Percentiles rank a stretch among this genome's conserved stretches.
These are phyloP conservation scores for Aspergillus sclerotioniger DNA, from an alignment of 495 filamentous ascomycete species.

Conservation along the genomic window DNA sequence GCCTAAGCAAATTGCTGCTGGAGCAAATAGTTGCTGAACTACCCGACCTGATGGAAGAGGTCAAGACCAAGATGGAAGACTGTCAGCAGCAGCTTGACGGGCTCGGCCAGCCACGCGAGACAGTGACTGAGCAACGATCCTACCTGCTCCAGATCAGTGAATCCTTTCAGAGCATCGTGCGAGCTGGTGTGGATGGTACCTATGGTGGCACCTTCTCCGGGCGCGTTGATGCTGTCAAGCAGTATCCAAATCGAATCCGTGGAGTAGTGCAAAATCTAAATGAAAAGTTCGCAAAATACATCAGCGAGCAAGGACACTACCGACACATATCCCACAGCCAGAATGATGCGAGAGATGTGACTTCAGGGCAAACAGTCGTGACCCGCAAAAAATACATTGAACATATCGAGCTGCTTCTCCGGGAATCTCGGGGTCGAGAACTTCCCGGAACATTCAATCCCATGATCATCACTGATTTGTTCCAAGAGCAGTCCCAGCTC, in stretches of 20 bases:
- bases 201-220: conserved; percentile 59
- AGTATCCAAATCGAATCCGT: conserved; percentile 55
- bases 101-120: conserved; percentile 51
- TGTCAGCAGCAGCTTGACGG: conserved; percentile 35
- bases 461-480: conserved; percentile 49
- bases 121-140: conserved; percentile 45
- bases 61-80: conserved; percentile 37
- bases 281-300: conserved; percentile 47
- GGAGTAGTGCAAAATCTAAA: conserved; percentile 59
- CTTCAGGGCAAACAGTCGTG: conserved; percentile 18
- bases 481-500: conserved; percentile 44
- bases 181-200: conserved; percentile 52
- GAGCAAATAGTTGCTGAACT: conserved; percentile 56
- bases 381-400: conserved; percentile 38
- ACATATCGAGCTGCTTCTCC: conserved; percentile 38
- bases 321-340: conserved; percentile 16
- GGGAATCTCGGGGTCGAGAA: conserved; percentile 42
- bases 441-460: conserved; percentile 53
- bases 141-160: conserved; percentile 55
- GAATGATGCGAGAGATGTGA: neutral
- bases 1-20: conserved; percentile 57
- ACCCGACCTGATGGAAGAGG: conserved; percentile 58
- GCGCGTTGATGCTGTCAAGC: conserved; percentile 35
- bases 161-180: conserved; percentile 46
- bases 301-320: conserved; percentile 45